Percentiles rank a stretch among this genome's conserved stretches.
phyloP scores from a whole-genome alignment of 208 protist species.

The Leptomonas seymouri region DNA sequence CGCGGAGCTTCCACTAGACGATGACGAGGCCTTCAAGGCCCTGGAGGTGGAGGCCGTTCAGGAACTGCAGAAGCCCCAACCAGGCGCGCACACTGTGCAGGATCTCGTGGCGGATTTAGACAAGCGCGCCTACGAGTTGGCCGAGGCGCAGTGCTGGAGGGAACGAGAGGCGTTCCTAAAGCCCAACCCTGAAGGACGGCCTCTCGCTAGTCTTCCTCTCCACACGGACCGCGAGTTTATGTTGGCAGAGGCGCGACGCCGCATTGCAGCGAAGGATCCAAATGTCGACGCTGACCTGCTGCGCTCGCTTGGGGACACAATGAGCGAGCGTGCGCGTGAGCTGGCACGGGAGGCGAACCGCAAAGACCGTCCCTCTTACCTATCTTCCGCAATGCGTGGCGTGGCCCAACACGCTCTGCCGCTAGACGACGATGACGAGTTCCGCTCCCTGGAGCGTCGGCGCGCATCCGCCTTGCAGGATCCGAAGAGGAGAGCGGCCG shows the following conservation, averaged over 20 bases:
- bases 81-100: constrained; percentile 27
- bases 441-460: constrained; percentile 53
- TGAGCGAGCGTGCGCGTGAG: constrained; percentile 53
- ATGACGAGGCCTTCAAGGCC: constrained; percentile 39
- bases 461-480: constrained; percentile 36
- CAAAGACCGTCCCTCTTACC: constrained; percentile 42
- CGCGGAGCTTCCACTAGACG: constrained; percentile 46
- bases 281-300: constrained; percentile 37
- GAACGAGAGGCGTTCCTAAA: constrained; percentile 48
- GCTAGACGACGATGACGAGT: constrained; percentile 61
- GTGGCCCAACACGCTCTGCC: constrained; percentile 46
- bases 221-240: constrained; percentile 44
- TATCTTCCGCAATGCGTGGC: constrained; percentile 46
- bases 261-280: constrained; percentile 33
- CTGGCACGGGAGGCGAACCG: constrained; percentile 50
- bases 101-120: constrained; percentile 43
- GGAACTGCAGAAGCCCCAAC: constrained; percentile 39
- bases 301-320: constrained; percentile 30
- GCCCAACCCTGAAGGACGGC: constrained; percentile 44
- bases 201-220: constrained; percentile 45
- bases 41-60: constrained; percentile 30
- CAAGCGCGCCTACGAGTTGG: constrained; percentile 46
- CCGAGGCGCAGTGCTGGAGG: constrained; percentile 42
- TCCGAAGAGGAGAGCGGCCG: constrained; percentile 14
- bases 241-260: constrained; percentile 37